A percentile compares a stretch with the other conserved stretches of the same genome.
Evolutionary conservation across 805 yeast species (phyloP).

Genomic region (Scheffersomyces lignosus): DNA sequence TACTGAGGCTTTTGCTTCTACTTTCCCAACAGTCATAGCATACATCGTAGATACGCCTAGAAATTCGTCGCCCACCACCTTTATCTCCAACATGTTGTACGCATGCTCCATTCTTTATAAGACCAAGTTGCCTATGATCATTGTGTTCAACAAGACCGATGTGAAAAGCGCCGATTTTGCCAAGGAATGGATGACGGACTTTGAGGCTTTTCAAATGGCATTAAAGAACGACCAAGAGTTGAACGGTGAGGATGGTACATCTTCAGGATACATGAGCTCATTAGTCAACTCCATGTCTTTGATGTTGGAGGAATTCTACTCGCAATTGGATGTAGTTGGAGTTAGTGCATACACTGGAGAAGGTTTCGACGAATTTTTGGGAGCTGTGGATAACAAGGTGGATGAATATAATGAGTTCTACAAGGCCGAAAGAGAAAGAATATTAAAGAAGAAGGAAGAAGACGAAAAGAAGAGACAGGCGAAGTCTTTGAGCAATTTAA

Average conservation of each 20-base stretch:
- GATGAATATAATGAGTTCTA: conserved; percentile 85
- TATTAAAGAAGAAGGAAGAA: conserved; percentile 72
- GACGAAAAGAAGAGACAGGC: conserved; percentile 73
- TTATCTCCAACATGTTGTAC: conserved; percentile 96
- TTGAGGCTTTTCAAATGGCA: conserved; percentile 85
- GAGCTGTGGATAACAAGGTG: conserved; percentile 81
- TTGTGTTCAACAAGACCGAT: conserved; percentile 95
- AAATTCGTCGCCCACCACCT: conserved; percentile 90
- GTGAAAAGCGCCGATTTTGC: conserved; percentile 84
- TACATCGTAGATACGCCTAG: conserved; percentile 97
- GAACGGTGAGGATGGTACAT: conserved; percentile 57
- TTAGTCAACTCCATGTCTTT: conserved; percentile 92
- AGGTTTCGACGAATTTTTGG: conserved; percentile 88
- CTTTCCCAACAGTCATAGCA: conserved; percentile 94
- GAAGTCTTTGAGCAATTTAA: conserved; percentile 64
- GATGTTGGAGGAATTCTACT: conserved; percentile 94
- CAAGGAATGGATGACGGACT: conserved; percentile 96
- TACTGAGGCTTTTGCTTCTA: conserved; percentile 94
- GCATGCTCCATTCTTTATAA: conserved; percentile 97
- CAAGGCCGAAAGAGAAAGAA: conserved; percentile 81
- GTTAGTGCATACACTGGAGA: conserved; percentile 91
- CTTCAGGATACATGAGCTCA: conserved; percentile 92
- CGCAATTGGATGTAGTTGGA: conserved; percentile 88
- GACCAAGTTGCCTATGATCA: conserved; percentile 93
- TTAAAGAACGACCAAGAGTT: conserved; percentile 65